phyloP scores from a whole-genome alignment of 768 basidiomycete genomes.

The Russula sp. region DNA sequence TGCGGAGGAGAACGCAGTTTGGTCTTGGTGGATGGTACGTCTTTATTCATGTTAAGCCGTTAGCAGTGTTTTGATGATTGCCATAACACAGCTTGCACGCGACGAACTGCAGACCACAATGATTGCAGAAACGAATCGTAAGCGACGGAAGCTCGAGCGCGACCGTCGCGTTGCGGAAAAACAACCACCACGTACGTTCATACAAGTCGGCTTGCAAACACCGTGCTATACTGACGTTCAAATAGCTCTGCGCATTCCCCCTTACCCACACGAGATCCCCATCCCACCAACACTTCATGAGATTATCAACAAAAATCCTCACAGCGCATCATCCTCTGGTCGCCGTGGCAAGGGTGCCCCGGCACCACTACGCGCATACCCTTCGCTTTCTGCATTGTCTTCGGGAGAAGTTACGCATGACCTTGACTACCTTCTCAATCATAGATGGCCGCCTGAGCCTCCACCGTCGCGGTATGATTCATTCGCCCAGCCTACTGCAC shows the following conservation, averaged over 20 bases:
- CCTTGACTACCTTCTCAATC: conserved; percentile 29
- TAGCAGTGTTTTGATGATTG: conserved; percentile 3
- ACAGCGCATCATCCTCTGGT: conserved; percentile 30
- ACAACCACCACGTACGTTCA: conserved; percentile 60
- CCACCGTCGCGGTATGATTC: conserved; percentile 13
- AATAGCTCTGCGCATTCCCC: conserved; percentile 58
- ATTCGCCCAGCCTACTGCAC: conserved; percentile 2
- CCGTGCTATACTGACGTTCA: not conserved
- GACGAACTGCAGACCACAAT: conserved; percentile 81
- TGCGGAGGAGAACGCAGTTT: conserved; percentile 69
- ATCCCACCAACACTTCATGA: conserved; percentile 60
- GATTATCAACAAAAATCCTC: conserved; percentile 55
- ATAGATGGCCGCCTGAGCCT: conserved; percentile 25
- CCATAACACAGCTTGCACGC: conserved; percentile 49
- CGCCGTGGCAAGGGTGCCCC: conserved; percentile 21
- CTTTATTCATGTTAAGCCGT: not conserved
- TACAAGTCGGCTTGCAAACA: not conserved
- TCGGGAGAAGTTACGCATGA: conserved; percentile 31
- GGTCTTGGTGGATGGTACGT: conserved; percentile 74
- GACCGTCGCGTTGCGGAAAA: conserved; percentile 75
- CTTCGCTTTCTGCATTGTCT: conserved; percentile 30
- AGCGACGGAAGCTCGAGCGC: conserved; percentile 77
- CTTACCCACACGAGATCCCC: conserved; percentile 44
- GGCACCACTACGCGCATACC: conserved; percentile 27
- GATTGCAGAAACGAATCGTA: conserved; percentile 85